Base-by-base conservation (phyloP, 352 stramenopile genomes). In the Detonula confervacea region DNA sequence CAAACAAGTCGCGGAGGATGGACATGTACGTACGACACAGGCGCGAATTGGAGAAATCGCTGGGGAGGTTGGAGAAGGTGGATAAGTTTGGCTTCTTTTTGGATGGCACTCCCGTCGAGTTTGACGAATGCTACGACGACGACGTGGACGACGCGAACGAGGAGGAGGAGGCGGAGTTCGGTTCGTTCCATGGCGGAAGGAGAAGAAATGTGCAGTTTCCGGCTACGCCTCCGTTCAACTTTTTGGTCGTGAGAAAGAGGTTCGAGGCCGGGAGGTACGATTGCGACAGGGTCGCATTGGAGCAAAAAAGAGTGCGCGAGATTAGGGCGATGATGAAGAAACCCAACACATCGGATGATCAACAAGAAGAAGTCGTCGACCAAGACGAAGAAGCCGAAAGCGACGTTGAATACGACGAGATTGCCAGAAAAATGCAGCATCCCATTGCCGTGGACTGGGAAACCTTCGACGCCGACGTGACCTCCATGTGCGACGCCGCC, bases 51-150 rank as follows among this genome's bases (percentile, higher is more conserved):
- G 89, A 94, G 77, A 72, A 87, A 22, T 83, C 47, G 8, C n/a
- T 93, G 16, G 16, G 7, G 22, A 67, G 87, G 55, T 67, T 94
- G 11, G 78, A 94, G 72, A 94, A 93, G 71, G 30, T 85, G 29
- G 89, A 94, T 82, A 29, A 68, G 30, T 94, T 89, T 68, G 73
- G 73, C 55, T 93, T 88, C 52, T 94, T 94, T 73, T 77, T 84
- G 14, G 87, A 86, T 44, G 63, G 25, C 33, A 56, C 84, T 51
- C 89, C 89, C 62, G 30, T 75, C 18, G 80, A 89, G 56, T 84
- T 86, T 68, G 78, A 92, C 29, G 88, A 93, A 63, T 46, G 73
- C 51, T 91, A 93, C 47, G 55, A 63, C 14, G 61, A 78, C 14
- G 39, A 30, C 24, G 59, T 47, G 1, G 55, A 73, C 6, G 22